Evolutionary conservation across 2,329 filamentous ascomycete species (phyloP).

Genomic region (Botrytis byssoidea): DNA sequence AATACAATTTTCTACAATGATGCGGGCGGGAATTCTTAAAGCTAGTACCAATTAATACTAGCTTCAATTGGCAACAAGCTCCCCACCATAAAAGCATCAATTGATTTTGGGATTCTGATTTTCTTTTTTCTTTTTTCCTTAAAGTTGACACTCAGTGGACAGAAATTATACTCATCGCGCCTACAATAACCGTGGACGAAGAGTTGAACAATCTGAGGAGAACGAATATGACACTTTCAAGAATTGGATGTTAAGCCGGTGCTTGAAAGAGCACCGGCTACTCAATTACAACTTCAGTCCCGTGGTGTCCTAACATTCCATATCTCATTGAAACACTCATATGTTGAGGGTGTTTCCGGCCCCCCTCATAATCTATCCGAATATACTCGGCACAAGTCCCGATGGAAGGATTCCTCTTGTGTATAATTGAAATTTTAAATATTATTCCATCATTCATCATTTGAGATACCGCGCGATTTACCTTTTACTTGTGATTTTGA

Average conservation of each 20-base stretch:
- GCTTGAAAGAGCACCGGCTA: constrained; percentile 32
- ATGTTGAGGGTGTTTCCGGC: constrained; percentile 27
- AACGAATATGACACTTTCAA: constrained; percentile 43
- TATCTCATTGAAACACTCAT: constrained; percentile 18
- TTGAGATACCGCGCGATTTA: not conserved
- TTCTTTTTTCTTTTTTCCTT: constrained; percentile 43
- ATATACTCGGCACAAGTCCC: not conserved
- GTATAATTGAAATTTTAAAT: constrained; percentile 1
- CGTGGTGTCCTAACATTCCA: constrained; percentile 38
- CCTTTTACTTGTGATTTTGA: constrained; percentile 4
- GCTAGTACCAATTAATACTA: constrained; percentile 4
- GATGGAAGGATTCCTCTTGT: not conserved
- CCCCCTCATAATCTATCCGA: constrained; percentile 23
- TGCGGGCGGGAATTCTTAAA: not conserved
- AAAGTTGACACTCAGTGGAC: constrained; percentile 55
- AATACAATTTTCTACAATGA: constrained; percentile 16
- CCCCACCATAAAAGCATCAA: constrained; percentile 18
- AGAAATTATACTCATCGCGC: constrained; percentile 57
- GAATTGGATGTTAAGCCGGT: constrained; percentile 39
- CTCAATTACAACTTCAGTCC: constrained; percentile 34
- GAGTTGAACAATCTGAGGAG: constrained; percentile 57
- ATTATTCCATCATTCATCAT: not conserved
- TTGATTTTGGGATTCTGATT: not conserved
- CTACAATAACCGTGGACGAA: constrained; percentile 47
- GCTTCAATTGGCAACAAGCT: not conserved